Percentiles rank a stretch among this genome's conserved stretches.
phyloP scores from a whole-genome alignment of 225 moss, liverwort and hornwort genomes.

The Bryum argenteum region DNA sequence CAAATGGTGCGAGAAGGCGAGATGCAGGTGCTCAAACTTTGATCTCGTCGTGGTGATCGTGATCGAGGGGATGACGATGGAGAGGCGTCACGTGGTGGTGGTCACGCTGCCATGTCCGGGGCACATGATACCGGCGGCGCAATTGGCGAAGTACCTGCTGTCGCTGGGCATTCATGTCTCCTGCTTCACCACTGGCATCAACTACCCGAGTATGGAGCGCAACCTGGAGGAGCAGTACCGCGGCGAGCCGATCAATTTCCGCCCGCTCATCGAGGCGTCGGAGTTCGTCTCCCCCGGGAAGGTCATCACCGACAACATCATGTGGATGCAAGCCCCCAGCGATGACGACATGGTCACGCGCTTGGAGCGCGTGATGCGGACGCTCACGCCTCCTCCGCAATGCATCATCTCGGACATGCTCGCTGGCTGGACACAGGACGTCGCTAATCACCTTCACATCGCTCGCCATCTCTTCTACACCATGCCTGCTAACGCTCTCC shows the following conservation, averaged over 20 bases:
- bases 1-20: too few species aligned
- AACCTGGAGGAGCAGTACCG: slow-evolving; percentile 16
- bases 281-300: slow-evolving; percentile 35
- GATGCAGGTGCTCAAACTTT: too few species aligned
- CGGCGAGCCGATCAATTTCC: slow-evolving; percentile 27
- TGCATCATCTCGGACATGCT: slow-evolving; percentile 48
- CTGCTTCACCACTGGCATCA: slow-evolving; percentile 46
- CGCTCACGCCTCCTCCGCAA: slow-evolving; percentile 4
- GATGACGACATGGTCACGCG: slow-evolving; percentile 40
- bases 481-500: slow-evolving; percentile 47
- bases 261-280: slow-evolving; percentile 17
- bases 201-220: slow-evolving; percentile 25
- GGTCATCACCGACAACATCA: not conserved
- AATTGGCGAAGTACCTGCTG: slow-evolving; percentile 26
- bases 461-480: slow-evolving; percentile 43
- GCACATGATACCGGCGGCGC: slow-evolving; percentile 42
- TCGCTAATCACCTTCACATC: slow-evolving; percentile 28
- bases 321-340: slow-evolving; percentile 44
- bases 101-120: slow-evolving; percentile 51
- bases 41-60: not conserved
- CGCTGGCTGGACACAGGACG: slow-evolving; percentile 51
- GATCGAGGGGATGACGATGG: not conserved
- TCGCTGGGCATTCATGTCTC: slow-evolving; percentile 12
- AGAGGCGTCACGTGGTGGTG: slow-evolving; percentile 37
- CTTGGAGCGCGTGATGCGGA: slow-evolving; percentile 25